Percentiles rank a stretch among this genome's conserved stretches.
These are phyloP conservation scores for Chaetothyriales sp. DNA, from an alignment of 2,329 filamentous ascomycete species.

Conservation along the genomic window DNA sequence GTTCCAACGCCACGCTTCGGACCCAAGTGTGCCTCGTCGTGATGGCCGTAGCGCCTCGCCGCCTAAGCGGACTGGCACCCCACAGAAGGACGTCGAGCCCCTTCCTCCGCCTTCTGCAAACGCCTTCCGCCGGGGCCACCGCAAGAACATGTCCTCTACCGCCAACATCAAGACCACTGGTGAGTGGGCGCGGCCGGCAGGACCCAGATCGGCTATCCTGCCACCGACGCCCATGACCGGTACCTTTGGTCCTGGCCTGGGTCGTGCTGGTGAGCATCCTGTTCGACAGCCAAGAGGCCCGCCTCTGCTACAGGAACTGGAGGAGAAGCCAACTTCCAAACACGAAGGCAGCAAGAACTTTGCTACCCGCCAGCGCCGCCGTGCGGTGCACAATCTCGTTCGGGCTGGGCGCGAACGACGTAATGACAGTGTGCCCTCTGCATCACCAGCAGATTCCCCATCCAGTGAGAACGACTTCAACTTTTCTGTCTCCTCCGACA, in stretches of 20 bases:
- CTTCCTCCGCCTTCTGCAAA: slow-evolving; percentile 79
- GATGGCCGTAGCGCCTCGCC: slow-evolving; percentile 52
- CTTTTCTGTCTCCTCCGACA: slow-evolving; percentile 57
- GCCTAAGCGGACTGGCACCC: slow-evolving; percentile 49
- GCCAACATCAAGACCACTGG: slow-evolving; percentile 32
- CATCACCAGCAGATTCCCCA: slow-evolving; percentile 66
- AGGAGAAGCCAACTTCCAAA: slow-evolving; percentile 76
- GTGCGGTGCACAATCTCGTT: slow-evolving; percentile 80
- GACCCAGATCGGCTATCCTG: slow-evolving; percentile 64
- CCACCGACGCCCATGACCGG: slow-evolving; percentile 68
- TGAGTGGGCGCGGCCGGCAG: slow-evolving; percentile 45
- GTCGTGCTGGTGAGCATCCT: slow-evolving; percentile 84
- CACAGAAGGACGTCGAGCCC: slow-evolving; percentile 52
- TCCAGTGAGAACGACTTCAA: slow-evolving; percentile 64
- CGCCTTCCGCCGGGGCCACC: slow-evolving; percentile 84
- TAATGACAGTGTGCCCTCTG: slow-evolving; percentile 42
- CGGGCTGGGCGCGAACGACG: slow-evolving; percentile 78
- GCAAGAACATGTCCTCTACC: slow-evolving; percentile 63
- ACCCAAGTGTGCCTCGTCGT: slow-evolving; percentile 33
- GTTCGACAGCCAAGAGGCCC: slow-evolving; percentile 84
- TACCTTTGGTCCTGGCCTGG: slow-evolving; percentile 83
- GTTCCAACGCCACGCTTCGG: slow-evolving; percentile 68
- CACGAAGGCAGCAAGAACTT: slow-evolving; percentile 97
- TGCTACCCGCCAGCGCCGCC: slow-evolving; percentile 76
- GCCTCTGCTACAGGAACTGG: slow-evolving; percentile 78